Evolutionary conservation across 108 stramenopile genomes (phyloP), one percentile per base, ranked within the genome.

Genomic region (Skeletonema menzelii): DNA sequence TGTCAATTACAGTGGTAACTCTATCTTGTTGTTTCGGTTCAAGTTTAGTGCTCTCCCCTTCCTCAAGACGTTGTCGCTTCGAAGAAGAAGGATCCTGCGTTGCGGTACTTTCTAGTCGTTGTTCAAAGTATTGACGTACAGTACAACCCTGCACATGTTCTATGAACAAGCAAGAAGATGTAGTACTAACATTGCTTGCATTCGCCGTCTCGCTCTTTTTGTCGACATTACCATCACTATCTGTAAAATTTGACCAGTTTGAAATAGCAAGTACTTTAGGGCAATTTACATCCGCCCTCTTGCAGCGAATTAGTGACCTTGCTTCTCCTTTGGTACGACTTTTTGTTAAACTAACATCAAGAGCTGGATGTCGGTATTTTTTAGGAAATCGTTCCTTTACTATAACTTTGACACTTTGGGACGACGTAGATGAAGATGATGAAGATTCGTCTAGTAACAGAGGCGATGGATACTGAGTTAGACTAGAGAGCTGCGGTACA

Each of bases 351-450:
- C 84, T 80, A n/a, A 67, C 81, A 70, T 99, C 98, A 22, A 99
- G 83, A 22, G 75, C 82, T 15, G 97, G 96, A 77, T 96, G 95
- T 17, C 98, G 88, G 75, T 99, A 98, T 27, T 85, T 79, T 84
- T 99, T 99, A 28, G 91, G 71, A 62, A 98, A 95, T 28, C 98
- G 86, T 80, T 98, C 95, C 71, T 99, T 99, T 73, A 81, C 59
- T 4, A 95, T 86, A 7, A 90, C 88, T 42, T 73, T 57, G 4
- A 49, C 30, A 22, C 22, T 53, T 20, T 53, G 15, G 0, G 8
- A 32, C 38, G 68, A 35, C 11, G 47, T 20, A 7, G 79, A 56
- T 15, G n/a, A 59, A 17, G 37, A 17, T 56, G 57, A 28, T 24
- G 57, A 19, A 8, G 73, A 59, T 8, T 31, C 17, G 8, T 60